Evolutionary conservation across 257 asterid genomes (phyloP).

Genomic region (Salvia hispanica): DNA sequence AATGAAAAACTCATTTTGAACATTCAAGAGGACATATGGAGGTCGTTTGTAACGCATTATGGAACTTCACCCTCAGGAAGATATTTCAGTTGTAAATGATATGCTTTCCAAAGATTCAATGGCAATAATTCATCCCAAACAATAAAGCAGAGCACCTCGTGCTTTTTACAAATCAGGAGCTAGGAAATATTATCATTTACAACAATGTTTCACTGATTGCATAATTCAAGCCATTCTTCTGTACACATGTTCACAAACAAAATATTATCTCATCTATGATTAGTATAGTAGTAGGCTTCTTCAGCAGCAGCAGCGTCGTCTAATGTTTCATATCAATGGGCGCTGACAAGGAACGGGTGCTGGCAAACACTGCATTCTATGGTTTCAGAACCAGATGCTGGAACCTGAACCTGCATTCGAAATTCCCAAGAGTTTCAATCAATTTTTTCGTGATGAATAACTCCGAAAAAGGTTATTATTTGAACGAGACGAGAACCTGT

Average conservation of each 20-base stretch:
- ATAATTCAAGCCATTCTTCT: neutral
- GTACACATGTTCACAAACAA: neutral
- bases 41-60: too few relatives aligned
- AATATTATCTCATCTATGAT: neutral
- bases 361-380: constrained; percentile 93
- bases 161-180: neutral
- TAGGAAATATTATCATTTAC: constrained; percentile 13
- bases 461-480: neutral
- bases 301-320: neutral
- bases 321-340: constrained; percentile 43
- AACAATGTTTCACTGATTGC: neutral
- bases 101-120: too few relatives aligned
- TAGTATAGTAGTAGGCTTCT: neutral
- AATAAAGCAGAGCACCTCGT: neutral
- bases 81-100: too few relatives aligned
- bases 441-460: neutral
- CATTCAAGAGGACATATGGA: too few relatives aligned
- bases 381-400: constrained; percentile 73
- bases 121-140: neutral
- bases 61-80: too few relatives aligned
- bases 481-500: constrained; percentile 50
- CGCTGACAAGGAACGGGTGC: constrained; percentile 75
- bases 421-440: neutral
- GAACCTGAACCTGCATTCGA: constrained; percentile 62
- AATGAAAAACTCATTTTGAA: too few relatives aligned